Evolutionary conservation across 2,329 filamentous ascomycete species (phyloP).

Genomic region (Aurifilum marmelostoma): DNA sequence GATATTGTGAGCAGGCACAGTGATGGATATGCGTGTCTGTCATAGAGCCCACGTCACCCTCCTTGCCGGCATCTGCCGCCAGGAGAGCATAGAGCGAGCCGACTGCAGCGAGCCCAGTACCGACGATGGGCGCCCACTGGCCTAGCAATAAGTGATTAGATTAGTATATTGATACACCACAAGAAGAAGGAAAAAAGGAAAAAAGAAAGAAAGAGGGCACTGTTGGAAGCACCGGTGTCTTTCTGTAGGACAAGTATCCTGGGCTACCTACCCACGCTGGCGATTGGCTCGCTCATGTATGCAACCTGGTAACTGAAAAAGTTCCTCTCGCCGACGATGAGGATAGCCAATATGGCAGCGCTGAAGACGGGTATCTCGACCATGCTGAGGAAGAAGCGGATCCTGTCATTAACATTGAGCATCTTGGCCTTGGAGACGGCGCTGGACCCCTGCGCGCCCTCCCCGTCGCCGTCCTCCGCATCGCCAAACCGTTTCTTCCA

Average conservation of each 20-base stretch:
- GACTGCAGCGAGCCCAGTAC: constrained; percentile 58
- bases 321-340: constrained; percentile 66
- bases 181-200: no score
- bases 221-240: no score
- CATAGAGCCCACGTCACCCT: not conserved
- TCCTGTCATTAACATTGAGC: constrained; percentile 58
- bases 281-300: constrained; percentile 65
- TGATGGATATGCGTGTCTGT: not conserved
- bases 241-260: no score
- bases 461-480: constrained; percentile 33
- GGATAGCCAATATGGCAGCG: constrained; percentile 60
- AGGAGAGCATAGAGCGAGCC: constrained; percentile 50
- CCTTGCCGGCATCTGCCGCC: constrained; percentile 2
- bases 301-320: constrained; percentile 60
- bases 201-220: no score
- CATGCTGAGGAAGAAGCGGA: constrained; percentile 56
- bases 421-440: constrained; percentile 58
- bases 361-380: constrained; percentile 63
- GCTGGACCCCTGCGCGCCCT: constrained; percentile 44
- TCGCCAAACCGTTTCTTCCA: constrained; percentile 53
- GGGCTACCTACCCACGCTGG: constrained; percentile 56
- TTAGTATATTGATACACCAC: no score
- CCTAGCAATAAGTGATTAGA: constrained; percentile 40
- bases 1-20: constrained; percentile 11
- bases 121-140: constrained; percentile 64